phyloP scores from a whole-genome alignment of 768 basidiomycete species.

The Leccinellum luteum region DNA sequence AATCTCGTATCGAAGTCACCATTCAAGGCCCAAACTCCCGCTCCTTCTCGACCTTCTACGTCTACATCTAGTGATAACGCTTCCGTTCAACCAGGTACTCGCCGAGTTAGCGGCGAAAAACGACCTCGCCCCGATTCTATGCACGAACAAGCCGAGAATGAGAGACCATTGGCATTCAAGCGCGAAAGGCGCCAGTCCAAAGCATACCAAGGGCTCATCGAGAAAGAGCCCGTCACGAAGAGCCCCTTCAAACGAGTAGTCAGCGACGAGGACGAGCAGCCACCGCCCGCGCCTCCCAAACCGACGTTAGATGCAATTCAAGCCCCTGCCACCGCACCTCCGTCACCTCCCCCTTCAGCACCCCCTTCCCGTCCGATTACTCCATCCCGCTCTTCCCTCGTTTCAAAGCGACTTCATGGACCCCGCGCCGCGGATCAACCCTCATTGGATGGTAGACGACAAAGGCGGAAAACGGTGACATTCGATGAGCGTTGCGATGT shows the following conservation, averaged over 20 bases:
- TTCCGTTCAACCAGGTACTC: constrained; percentile 18
- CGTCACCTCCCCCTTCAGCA: constrained; percentile 38
- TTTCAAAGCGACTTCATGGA: constrained; percentile 72
- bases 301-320: not conserved
- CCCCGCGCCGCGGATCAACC: constrained; percentile 56
- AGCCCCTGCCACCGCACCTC: constrained; percentile 11
- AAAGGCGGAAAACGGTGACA: constrained; percentile 73
- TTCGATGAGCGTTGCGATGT: constrained; percentile 82
- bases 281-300: constrained; percentile 30
- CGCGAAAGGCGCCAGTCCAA: constrained; percentile 74
- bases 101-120: constrained; percentile 75
- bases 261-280: constrained; percentile 27
- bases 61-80: constrained; percentile 11
- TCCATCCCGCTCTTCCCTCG: constrained; percentile 59
- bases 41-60: constrained; percentile 35
- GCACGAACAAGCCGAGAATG: constrained; percentile 69
- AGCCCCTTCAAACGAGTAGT: constrained; percentile 64
- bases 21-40: constrained; percentile 67
- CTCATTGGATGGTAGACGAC: constrained; percentile 37
- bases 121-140: constrained; percentile 71
- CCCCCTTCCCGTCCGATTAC: constrained; percentile 37
- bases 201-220: constrained; percentile 66
- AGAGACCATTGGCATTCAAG: constrained; percentile 67
- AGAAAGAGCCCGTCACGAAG: constrained; percentile 77
- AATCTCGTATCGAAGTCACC: constrained; percentile 85